A percentile compares a stretch with the other conserved stretches of the same genome.
phyloP scores from a whole-genome alignment of 208 protist species.

The Wallacemonas sp. region DNA sequence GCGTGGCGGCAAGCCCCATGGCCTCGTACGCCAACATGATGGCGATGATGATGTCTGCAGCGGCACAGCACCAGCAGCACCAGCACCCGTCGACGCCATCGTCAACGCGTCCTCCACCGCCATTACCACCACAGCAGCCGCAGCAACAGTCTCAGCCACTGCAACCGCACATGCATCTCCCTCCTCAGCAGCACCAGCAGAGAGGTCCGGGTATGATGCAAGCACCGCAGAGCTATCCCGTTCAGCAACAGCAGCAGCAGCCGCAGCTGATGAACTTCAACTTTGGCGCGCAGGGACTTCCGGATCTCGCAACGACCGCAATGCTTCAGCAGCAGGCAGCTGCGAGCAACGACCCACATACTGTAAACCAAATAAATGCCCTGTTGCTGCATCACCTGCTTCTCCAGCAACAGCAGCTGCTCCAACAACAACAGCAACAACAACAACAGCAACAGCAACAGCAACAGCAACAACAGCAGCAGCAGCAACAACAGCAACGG shows the following conservation, averaged over 20 bases:
- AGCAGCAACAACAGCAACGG: neutral
- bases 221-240: neutral
- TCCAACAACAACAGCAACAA: slow-evolving; percentile 4
- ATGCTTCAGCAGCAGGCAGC: slow-evolving; percentile 3
- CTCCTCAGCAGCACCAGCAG: neutral
- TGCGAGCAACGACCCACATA: neutral
- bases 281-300: neutral
- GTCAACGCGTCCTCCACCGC: neutral
- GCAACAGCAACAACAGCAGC: slow-evolving; percentile 1
- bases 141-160: neutral
- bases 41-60: slow-evolving; percentile 8
- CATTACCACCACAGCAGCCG: neutral
- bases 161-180: neutral
- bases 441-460: slow-evolving; percentile 5
- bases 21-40: slow-evolving; percentile 2
- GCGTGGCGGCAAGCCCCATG: neutral
- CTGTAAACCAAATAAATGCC: slow-evolving; percentile 3
- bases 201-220: neutral
- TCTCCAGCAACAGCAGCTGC: slow-evolving; percentile 3
- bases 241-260: slow-evolving; percentile 8
- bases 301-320: neutral
- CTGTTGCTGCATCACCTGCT: slow-evolving; percentile 4
- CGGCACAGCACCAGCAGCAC: slow-evolving; percentile 4
- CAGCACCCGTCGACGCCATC: neutral
- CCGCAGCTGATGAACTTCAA: slow-evolving; percentile 1